Percentiles rank a stretch among this genome's conserved stretches.
Evolutionary conservation across 768 basidiomycete genomes (phyloP).

Genomic region (Phylloporus sp.): DNA sequence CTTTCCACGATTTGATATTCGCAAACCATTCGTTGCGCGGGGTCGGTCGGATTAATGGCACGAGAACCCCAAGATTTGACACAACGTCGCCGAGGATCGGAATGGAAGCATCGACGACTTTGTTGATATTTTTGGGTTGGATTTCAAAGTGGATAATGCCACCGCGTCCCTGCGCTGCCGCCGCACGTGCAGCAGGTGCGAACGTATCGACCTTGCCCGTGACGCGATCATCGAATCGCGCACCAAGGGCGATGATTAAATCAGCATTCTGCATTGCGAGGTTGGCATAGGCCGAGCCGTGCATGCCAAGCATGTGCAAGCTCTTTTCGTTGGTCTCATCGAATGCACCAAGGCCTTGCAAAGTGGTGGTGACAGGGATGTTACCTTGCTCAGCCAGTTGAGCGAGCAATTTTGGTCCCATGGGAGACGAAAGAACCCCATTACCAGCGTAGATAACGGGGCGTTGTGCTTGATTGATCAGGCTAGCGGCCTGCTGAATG

Average conservation of each 20-base stretch:
- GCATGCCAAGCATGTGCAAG: conserved; percentile 99
- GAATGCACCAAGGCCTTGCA: conserved; percentile 94
- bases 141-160: conserved; percentile 99
- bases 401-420: conserved; percentile 78
- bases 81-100: conserved; percentile 94
- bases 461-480: conserved; percentile 89
- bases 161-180: conserved; percentile 80
- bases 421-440: conserved; percentile 77
- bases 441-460: conserved; percentile 94
- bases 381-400: conserved; percentile 79
- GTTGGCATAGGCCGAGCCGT: conserved; percentile 96
- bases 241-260: conserved; percentile 95
- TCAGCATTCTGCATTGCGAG: conserved; percentile 97
- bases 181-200: conserved; percentile 85
- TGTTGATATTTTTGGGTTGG: conserved; percentile 98
- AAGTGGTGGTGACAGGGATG: conserved; percentile 95
- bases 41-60: conserved; percentile 66
- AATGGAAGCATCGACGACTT: conserved; percentile 92
- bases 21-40: conserved; percentile 79
- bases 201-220: conserved; percentile 88
- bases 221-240: conserved; percentile 96
- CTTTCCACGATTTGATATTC: conserved; percentile 83
- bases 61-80: conserved; percentile 73
- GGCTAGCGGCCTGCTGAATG: conserved; percentile 77
- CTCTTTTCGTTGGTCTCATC: conserved; percentile 85